Conservation (phyloP, 164 flowering plant species). For the Annona cherimola region DNA sequence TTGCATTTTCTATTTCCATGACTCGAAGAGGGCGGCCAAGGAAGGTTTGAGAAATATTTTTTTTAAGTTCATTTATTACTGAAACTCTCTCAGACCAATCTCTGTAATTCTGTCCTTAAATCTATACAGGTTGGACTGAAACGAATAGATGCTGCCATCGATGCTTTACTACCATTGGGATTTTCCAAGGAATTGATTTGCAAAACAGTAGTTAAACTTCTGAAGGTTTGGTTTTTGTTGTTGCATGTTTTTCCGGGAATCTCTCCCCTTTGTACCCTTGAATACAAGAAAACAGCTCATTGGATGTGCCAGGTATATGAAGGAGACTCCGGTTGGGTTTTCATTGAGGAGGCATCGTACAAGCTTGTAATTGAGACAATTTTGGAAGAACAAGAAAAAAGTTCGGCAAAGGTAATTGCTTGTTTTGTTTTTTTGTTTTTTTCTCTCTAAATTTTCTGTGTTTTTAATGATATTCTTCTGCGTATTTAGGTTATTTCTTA, state of each 20-base stretch:
- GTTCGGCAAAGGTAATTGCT: conserved; percentile 5
- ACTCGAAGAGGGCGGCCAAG: background rate
- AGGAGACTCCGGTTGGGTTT: conserved; percentile 44
- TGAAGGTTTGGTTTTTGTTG: conserved; percentile 19
- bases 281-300: background rate
- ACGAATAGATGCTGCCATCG: conserved; percentile 36
- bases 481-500: background rate
- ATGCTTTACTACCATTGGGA: conserved; percentile 27
- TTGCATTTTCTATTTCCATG: background rate
- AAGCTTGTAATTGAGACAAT: conserved; percentile 36
- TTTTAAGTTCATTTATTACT: background rate
- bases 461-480: background rate
- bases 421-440: background rate
- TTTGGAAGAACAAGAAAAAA: conserved; percentile 28
- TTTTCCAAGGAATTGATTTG: conserved; percentile 19
- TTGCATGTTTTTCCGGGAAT: background rate
- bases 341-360: conserved; percentile 50
- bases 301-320: conserved; percentile 27
- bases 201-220: conserved; percentile 18
- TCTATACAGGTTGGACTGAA: conserved; percentile 20
- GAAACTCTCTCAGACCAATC: background rate
- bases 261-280: background rate
- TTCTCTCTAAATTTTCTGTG: background rate
- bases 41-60: background rate
- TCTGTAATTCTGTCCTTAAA: background rate